Conservation (phyloP, 352 stramenopile species). For the Vaucheria bursata region DNA sequence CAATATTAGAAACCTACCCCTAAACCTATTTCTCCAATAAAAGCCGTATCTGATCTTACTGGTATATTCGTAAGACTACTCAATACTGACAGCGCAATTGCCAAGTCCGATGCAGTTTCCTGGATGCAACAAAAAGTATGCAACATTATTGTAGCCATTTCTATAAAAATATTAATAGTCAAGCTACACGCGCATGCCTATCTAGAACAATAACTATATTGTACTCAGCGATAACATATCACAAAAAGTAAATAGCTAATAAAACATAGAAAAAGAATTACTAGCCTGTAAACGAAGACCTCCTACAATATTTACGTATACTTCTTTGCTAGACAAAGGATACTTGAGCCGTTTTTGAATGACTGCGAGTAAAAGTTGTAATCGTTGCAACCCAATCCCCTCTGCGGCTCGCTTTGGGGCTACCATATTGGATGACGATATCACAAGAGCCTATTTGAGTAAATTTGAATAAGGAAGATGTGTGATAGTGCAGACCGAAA, state of each 20-base stretch:
- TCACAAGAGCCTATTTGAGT: too few species aligned
- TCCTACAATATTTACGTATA: conserved; percentile 69
- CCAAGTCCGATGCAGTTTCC: conserved; percentile 56
- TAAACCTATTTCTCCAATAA: conserved; percentile 42
- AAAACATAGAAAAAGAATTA: neutral
- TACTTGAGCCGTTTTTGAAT: conserved; percentile 79
- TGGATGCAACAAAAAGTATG: too few species aligned
- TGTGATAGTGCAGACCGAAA: too few species aligned
- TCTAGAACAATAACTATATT: neutral
- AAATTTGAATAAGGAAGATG: too few species aligned
- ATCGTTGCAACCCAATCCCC: conserved; percentile 52
- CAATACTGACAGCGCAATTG: conserved; percentile 57
- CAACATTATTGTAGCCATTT: too few species aligned
- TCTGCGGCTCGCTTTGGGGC: conserved; percentile 13
- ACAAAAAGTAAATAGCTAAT: neutral
- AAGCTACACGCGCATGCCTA: too few species aligned
- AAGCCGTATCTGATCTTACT: conserved; percentile 33
- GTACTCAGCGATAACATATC: neutral
- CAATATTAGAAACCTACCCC: conserved; percentile 3
- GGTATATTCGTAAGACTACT: conserved; percentile 53
- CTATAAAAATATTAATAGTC: too few species aligned
- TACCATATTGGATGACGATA: neutral
- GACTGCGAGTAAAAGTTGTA: conserved; percentile 85
- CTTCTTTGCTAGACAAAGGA: conserved; percentile 56
- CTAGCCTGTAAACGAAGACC: conserved; percentile 50